Base-by-base conservation (phyloP, 2,329 filamentous ascomycete species). In the Penicillium sp. region DNA sequence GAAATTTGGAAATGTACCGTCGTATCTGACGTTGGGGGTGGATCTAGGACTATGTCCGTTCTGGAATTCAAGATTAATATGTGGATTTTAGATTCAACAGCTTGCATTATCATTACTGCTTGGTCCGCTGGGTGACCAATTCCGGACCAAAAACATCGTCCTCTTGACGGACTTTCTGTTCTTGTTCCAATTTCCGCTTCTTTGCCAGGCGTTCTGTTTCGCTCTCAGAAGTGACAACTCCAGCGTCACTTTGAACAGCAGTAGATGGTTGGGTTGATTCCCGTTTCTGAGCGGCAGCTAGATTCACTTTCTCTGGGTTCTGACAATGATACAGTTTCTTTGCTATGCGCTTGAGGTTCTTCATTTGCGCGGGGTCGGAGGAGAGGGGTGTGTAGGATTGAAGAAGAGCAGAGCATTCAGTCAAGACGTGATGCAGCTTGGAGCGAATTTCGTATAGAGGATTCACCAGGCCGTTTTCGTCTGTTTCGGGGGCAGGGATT, bases 241-340 rank as follows among this genome's bases (percentile, higher is more conserved):
- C 69, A 7, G 59, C 68, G 13, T 61, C 61, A 2, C 59, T 54
- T 34, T 40, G 53, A 2, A 55, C 59, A 16, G 53, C 56, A 4
- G 63, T 60, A 16, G 60, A 62, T 51, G 20, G 65, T 68, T 20
- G 70, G 10, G 72, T 66, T 11, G 71, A 71, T 16, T 74, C 74
- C 20, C 77, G 69, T 62, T 79, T 79, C 63, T 76, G 73, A 14
- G 49, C 14, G 1, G 68, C 72, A 1, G 72, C 70, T 3, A 79
- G 60, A 52, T 78, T 76, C 1, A 69, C 65, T 58, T 79, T 80
- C 55, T 80, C 77, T 0, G 78, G 76, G 57, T 80, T 79, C 60
- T 78, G 76, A 57, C 79, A 81, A 35, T 76, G 73, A 55, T 75
- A 78, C 13, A 80, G 65, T 60, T 81, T 81, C 64, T 79, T 80